These are phyloP conservation scores for Harringtonia lauricola DNA, from an alignment of 2,329 filamentous ascomycete species.

Conservation along the genomic window DNA sequence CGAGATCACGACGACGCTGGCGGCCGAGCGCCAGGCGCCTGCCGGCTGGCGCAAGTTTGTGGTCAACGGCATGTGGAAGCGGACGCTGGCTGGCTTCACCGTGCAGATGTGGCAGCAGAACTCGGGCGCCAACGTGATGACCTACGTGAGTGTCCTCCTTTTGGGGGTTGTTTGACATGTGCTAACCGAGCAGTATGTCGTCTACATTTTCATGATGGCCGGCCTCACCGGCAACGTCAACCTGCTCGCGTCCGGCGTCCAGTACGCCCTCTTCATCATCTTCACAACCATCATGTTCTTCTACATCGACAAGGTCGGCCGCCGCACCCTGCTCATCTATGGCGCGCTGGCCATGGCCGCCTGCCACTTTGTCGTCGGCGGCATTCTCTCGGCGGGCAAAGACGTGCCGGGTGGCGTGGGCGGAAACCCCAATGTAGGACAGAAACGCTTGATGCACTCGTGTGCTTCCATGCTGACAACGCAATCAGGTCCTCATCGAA, in stretches of 20 bases:
- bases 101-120: constrained; percentile 68
- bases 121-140: constrained; percentile 69
- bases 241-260: constrained; percentile 57
- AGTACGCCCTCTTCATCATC: constrained; percentile 68
- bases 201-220: constrained; percentile 64
- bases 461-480: no score
- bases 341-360: neutral
- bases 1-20: constrained; percentile 41
- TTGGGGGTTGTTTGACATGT: constrained; percentile 33
- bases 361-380: constrained; percentile 29
- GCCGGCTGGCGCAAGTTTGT: constrained; percentile 19
- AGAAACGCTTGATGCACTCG: no score
- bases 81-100: constrained; percentile 60
- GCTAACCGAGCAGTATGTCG: constrained; percentile 44
- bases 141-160: constrained; percentile 31
- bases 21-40: neutral
- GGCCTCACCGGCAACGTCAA: constrained; percentile 44
- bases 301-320: constrained; percentile 66
- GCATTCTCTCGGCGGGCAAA: constrained; percentile 23
- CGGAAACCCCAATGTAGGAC: constrained; percentile 13
- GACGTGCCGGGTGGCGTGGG: constrained; percentile 20
- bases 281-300: constrained; percentile 69
- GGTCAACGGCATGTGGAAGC: constrained; percentile 56
- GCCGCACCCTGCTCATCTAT: constrained; percentile 32
- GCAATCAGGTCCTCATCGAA: constrained; percentile 35